phyloP scores from a whole-genome alignment of 371 early-diverging fungal species.

The Rhizomucor pusillus region DNA sequence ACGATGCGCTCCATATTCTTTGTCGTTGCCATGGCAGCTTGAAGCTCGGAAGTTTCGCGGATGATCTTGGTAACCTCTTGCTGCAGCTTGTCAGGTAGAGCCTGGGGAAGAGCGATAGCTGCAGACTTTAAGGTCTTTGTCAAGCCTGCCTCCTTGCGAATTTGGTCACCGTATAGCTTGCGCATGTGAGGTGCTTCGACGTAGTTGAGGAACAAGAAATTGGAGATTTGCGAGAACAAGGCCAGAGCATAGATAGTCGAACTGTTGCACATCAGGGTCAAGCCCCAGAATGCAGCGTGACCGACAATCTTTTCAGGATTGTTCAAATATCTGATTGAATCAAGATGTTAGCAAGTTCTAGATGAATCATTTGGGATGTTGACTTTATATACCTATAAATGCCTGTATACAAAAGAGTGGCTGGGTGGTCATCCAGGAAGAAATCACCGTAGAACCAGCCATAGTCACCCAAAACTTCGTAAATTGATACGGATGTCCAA shows the following conservation, averaged over 20 bases:
- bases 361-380: no score
- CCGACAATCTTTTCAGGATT: slow-evolving; percentile 92
- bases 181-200: slow-evolving; percentile 90
- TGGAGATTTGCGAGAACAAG: slow-evolving; percentile 76
- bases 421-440: slow-evolving; percentile 70
- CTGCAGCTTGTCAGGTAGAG: slow-evolving; percentile 30
- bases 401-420: slow-evolving; percentile 73
- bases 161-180: slow-evolving; percentile 75
- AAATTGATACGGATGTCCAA: slow-evolving; percentile 87
- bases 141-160: slow-evolving; percentile 80
- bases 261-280: slow-evolving; percentile 79
- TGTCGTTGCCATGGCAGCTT: slow-evolving; percentile 37
- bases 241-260: slow-evolving; percentile 80
- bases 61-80: slow-evolving; percentile 35
- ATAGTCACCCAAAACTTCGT: slow-evolving; percentile 89
- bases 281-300: slow-evolving; percentile 88
- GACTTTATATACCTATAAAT: slow-evolving; percentile 86
- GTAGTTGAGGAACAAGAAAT: slow-evolving; percentile 73
- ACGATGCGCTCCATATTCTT: slow-evolving; percentile 57
- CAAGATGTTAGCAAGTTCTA: no score
- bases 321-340: slow-evolving; percentile 60
- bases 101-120: slow-evolving; percentile 31
- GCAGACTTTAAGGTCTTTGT: slow-evolving; percentile 54
- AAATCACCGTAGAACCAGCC: slow-evolving; percentile 94
- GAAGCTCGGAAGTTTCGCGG: slow-evolving; percentile 37